These are phyloP conservation scores for Prunus yedoensis DNA, from an alignment of 331 rosid genomes.

Conservation along the genomic window DNA sequence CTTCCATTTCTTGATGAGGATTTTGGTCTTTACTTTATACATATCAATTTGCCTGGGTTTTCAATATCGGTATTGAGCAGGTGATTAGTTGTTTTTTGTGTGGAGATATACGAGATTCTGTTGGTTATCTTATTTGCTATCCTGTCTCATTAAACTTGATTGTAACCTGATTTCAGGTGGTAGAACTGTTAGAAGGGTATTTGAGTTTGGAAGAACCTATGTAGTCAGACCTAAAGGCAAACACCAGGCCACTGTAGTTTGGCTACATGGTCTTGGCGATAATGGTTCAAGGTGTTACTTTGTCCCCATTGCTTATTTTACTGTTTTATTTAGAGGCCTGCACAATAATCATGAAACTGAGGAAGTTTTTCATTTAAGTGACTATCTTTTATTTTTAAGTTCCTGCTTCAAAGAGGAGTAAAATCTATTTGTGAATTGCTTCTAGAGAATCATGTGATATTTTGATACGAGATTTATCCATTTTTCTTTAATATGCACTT, in stretches of 20 bases:
- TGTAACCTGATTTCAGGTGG: slow-evolving; percentile 44
- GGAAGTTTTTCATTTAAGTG: neutral
- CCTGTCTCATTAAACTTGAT: neutral
- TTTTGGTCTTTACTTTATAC: neutral
- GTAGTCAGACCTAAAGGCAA: slow-evolving; percentile 96
- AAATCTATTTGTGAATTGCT: neutral
- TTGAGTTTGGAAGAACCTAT: slow-evolving; percentile 92
- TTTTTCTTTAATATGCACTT: neutral
- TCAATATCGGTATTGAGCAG: slow-evolving; percentile 6
- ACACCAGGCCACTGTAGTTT: slow-evolving; percentile 98
- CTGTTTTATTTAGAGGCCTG: slow-evolving; percentile 6
- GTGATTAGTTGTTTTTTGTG: neutral
- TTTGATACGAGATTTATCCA: neutral
- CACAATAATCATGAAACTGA: neutral
- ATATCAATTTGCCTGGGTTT: neutral
- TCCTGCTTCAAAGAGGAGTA: neutral
- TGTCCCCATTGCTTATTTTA: slow-evolving; percentile 23
- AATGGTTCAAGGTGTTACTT: slow-evolving; percentile 86
- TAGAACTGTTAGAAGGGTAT: slow-evolving; percentile 53
- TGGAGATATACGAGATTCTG: neutral
- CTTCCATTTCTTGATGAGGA: neutral
- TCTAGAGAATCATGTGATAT: neutral
- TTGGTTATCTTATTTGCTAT: slow-evolving; percentile 10
- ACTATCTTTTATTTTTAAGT: neutral
- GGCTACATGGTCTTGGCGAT: slow-evolving; percentile 99